These are phyloP conservation scores for Trichoderma sp. DNA, from an alignment of 2,329 filamentous ascomycete species.

Conservation along the genomic window DNA sequence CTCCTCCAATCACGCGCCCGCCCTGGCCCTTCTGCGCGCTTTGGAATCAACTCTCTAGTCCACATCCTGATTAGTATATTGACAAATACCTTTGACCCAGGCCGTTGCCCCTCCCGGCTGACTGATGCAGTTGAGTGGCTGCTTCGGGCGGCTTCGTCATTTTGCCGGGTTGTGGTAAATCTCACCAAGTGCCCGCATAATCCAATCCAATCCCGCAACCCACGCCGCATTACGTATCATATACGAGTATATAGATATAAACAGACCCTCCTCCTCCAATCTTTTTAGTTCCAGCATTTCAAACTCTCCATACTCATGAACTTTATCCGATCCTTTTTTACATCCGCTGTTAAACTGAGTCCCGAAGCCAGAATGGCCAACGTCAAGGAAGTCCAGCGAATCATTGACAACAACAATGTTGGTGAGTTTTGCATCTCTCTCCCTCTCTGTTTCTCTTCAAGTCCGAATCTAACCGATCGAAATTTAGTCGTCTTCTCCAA, in stretches of 20 bases:
- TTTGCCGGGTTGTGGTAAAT: not conserved
- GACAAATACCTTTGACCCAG: not conserved
- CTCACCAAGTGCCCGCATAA: not conserved
- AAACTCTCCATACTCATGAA: conserved; percentile 49
- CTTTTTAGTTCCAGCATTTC: not conserved
- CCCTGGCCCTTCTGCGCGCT: not conserved
- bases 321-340: conserved; percentile 73
- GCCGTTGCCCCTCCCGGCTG: not conserved
- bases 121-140: not conserved
- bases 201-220: not conserved
- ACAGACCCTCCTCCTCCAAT: not conserved
- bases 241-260: not conserved
- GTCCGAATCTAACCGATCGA: not conserved
- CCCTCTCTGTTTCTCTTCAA: not conserved
- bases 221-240: not conserved
- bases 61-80: not conserved
- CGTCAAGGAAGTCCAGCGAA: conserved; percentile 76
- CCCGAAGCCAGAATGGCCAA: conserved; percentile 77
- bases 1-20: not conserved
- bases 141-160: not conserved
- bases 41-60: not conserved
- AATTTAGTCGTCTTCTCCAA: conserved; percentile 87
- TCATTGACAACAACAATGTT: conserved; percentile 89
- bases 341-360: conserved; percentile 50
- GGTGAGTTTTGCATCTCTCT: conserved; percentile 51